These are phyloP conservation scores for Tubosaeta sp. DNA, from an alignment of 768 basidiomycete species.

Conservation along the genomic window DNA sequence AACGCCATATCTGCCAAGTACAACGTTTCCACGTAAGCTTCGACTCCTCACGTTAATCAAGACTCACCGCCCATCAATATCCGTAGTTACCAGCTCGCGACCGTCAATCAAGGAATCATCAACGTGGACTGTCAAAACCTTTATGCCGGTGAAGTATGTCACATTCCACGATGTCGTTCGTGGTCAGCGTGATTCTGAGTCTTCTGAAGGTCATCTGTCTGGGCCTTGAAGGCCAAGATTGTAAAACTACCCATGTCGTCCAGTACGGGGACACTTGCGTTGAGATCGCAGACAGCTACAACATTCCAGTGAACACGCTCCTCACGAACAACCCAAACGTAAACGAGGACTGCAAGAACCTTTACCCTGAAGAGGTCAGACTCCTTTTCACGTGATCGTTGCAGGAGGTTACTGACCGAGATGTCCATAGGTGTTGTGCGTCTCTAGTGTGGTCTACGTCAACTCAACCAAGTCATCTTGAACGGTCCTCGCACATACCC, in stretches of 20 bases:
- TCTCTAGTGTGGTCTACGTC: conserved; percentile 22
- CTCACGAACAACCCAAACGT: conserved; percentile 65
- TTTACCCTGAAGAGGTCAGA: conserved; percentile 56
- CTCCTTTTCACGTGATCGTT: neutral
- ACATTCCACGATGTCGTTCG: neutral
- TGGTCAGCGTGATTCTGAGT: neutral
- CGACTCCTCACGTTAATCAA: neutral
- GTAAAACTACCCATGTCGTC: conserved; percentile 46
- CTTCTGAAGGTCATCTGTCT: conserved; percentile 42
- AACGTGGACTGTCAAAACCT: conserved; percentile 49
- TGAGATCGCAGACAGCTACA: conserved; percentile 36
- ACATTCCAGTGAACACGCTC: conserved; percentile 44
- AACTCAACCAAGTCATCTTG: conserved; percentile 11
- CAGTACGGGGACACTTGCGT: conserved; percentile 48
- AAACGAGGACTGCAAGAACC: conserved; percentile 46
- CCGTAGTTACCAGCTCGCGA: conserved; percentile 23
- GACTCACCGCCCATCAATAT: neutral
- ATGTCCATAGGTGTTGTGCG: conserved; percentile 24
- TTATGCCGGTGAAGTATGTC: conserved; percentile 41
- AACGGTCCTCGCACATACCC: neutral
- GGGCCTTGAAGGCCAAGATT: conserved; percentile 54
- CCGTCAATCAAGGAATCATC: neutral
- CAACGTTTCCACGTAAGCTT: conserved; percentile 58
- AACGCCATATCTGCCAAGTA: conserved; percentile 58
- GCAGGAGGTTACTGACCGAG: neutral